These are phyloP conservation scores for Sphaceloma murrayae DNA, from an alignment of 2,329 filamentous ascomycete species.

Conservation along the genomic window DNA sequence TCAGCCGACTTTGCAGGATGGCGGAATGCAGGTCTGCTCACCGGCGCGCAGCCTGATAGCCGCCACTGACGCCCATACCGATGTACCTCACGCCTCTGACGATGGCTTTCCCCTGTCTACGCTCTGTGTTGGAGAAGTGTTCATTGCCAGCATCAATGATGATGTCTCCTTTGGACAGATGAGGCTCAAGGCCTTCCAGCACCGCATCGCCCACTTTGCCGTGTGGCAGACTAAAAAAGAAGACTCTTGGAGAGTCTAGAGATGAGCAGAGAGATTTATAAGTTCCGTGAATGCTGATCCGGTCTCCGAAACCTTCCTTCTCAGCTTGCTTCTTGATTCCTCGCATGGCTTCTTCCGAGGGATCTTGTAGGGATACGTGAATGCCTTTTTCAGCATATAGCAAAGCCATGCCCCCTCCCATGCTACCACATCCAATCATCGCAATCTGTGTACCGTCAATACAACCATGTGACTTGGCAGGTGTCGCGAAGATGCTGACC, in stretches of 20 bases:
- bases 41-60: slow-evolving; percentile 52
- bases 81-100: slow-evolving; percentile 54
- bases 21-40: slow-evolving; percentile 19
- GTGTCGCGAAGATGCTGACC: neutral
- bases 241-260: slow-evolving; percentile 40
- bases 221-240: slow-evolving; percentile 47
- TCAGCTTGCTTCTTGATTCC: slow-evolving; percentile 34
- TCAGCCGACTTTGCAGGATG: no score
- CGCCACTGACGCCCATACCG: slow-evolving; percentile 59
- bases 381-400: slow-evolving; percentile 49
- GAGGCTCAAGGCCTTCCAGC: slow-evolving; percentile 38
- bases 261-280: slow-evolving; percentile 44
- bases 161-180: slow-evolving; percentile 52
- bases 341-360: slow-evolving; percentile 41
- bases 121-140: slow-evolving; percentile 54
- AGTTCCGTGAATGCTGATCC: slow-evolving; percentile 34
- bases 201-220: slow-evolving; percentile 40
- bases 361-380: slow-evolving; percentile 47
- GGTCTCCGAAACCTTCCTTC: slow-evolving; percentile 32
- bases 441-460: slow-evolving; percentile 36
- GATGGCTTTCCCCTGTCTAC: slow-evolving; percentile 49
- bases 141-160: slow-evolving; percentile 63
- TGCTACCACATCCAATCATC: slow-evolving; percentile 50
- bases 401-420: slow-evolving; percentile 52
- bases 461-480: neutral